Percentiles rank a stretch among this genome's conserved stretches.
These are phyloP conservation scores for Candida vartiovaarae DNA, from an alignment of 805 yeast genomes.

Conservation along the genomic window DNA sequence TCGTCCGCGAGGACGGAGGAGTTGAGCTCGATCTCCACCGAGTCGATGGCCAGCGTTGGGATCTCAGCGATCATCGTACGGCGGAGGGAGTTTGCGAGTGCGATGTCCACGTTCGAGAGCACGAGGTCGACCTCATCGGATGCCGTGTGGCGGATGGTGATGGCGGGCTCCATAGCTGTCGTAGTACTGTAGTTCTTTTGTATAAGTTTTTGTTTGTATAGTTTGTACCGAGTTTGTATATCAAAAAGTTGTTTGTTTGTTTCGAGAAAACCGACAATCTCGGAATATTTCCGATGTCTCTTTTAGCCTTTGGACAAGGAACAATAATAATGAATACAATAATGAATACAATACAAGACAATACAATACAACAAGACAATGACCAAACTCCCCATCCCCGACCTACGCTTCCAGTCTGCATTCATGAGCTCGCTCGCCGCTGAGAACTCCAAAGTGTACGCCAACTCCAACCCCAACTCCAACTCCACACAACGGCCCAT, in stretches of 20 bases:
- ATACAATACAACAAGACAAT: neutral
- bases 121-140: conserved; percentile 88
- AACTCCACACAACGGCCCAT: conserved; percentile 15
- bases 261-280: neutral
- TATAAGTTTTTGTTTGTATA: no score
- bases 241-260: neutral
- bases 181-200: no score
- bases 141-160: conserved; percentile 82
- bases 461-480: neutral
- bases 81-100: conserved; percentile 87
- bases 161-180: conserved; percentile 43
- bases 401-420: conserved; percentile 59
- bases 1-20: conserved; percentile 96
- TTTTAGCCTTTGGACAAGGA: no score
- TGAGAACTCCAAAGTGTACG: conserved; percentile 1
- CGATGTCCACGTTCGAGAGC: conserved; percentile 75
- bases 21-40: conserved; percentile 89
- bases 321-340: no score
- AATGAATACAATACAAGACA: neutral
- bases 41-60: conserved; percentile 93
- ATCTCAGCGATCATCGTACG: conserved; percentile 93
- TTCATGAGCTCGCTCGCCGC: conserved; percentile 35
- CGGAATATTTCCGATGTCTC: no score
- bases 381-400: conserved; percentile 37
- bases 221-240: no score